These are phyloP conservation scores for Haplosporangium sp. DNA, from an alignment of 371 early-diverging fungal species.

Conservation along the genomic window DNA sequence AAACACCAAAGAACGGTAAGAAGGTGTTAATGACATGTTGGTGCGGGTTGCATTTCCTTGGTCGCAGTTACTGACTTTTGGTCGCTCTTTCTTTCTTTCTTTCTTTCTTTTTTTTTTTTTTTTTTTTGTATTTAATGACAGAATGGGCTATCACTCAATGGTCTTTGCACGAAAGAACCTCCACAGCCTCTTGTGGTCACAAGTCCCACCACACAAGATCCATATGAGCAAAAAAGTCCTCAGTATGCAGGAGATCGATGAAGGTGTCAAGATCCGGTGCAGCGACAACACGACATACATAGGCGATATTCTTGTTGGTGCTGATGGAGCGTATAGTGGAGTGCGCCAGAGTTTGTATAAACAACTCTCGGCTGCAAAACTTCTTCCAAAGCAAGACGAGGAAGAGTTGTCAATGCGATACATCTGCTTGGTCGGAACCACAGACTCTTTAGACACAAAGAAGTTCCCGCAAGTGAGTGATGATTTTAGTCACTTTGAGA, in stretches of 20 bases:
- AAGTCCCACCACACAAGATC: slow-evolving; percentile 43
- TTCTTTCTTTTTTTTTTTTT: too few relatives aligned
- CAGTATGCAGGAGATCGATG: slow-evolving; percentile 19
- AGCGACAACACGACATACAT: slow-evolving; percentile 27
- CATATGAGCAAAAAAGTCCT: slow-evolving; percentile 30
- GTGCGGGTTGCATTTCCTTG: too few relatives aligned
- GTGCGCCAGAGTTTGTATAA: slow-evolving; percentile 36
- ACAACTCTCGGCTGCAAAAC: slow-evolving; percentile 12
- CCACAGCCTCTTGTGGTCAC: slow-evolving; percentile 27
- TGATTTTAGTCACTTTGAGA: slow-evolving; percentile 21
- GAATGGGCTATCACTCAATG: slow-evolving; percentile 33
- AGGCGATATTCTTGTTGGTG: slow-evolving; percentile 44
- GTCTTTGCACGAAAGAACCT: slow-evolving; percentile 32
- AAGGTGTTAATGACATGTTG: too few relatives aligned
- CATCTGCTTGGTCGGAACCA: slow-evolving; percentile 35
- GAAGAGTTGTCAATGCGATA: slow-evolving; percentile 24
- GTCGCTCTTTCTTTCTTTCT: too few relatives aligned
- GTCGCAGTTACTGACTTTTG: too few relatives aligned
- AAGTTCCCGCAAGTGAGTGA: slow-evolving; percentile 18
- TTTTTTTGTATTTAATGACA: too few relatives aligned
- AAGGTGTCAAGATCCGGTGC: slow-evolving; percentile 29
- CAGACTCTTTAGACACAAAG: slow-evolving; percentile 12
- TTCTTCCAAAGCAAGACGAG: slow-evolving; percentile 24
- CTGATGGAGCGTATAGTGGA: slow-evolving; percentile 45
- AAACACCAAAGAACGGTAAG: slow-evolving; percentile 26